Percentiles rank a stretch among this genome's conserved stretches.
phyloP scores from a whole-genome alignment of 495 filamentous ascomycete genomes.

The Podospora appendiculata region DNA sequence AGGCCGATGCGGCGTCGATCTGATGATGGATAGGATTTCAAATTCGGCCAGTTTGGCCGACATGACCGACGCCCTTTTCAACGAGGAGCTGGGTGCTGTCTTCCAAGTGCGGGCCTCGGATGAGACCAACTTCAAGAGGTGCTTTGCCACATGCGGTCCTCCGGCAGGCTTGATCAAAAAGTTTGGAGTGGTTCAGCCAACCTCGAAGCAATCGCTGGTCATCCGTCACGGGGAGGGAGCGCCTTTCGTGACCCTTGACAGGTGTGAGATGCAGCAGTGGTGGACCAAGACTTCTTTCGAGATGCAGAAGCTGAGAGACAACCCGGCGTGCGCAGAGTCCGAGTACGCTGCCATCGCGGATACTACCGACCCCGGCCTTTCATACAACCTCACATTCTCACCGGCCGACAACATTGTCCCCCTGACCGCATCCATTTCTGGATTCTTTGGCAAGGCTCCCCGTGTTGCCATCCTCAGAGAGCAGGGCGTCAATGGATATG shows the following conservation, averaged over 20 bases:
- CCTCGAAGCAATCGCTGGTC: conserved; percentile 68
- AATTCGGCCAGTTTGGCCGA: conserved; percentile 48
- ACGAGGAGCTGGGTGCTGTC: conserved; percentile 93
- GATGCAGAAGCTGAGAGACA: conserved; percentile 88
- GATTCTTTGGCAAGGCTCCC: conserved; percentile 65
- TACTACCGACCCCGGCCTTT: conserved; percentile 70
- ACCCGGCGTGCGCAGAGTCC: conserved; percentile 75
- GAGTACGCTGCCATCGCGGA: conserved; percentile 77
- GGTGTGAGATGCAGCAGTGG: conserved; percentile 72
- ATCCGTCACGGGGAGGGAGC: conserved; percentile 56
- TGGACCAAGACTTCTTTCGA: conserved; percentile 85
- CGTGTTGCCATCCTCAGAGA: conserved; percentile 91
- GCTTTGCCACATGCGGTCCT: conserved; percentile 88
- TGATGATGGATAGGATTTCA: conserved; percentile 70
- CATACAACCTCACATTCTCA: conserved; percentile 76
- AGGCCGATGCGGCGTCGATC: conserved; percentile 78
- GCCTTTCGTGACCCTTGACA: conserved; percentile 58
- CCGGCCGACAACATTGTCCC: conserved; percentile 70
- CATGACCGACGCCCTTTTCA: conserved; percentile 76
- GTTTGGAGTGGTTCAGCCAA: conserved; percentile 64
- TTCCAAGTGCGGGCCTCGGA: conserved; percentile 87
- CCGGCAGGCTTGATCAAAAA: conserved; percentile 71
- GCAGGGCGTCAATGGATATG: conserved; percentile 90
- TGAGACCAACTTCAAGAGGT: conserved; percentile 75
- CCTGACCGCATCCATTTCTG: conserved; percentile 58